Base-by-base conservation (phyloP, 106 monocot species). In the Iris macrosiphon region DNA sequence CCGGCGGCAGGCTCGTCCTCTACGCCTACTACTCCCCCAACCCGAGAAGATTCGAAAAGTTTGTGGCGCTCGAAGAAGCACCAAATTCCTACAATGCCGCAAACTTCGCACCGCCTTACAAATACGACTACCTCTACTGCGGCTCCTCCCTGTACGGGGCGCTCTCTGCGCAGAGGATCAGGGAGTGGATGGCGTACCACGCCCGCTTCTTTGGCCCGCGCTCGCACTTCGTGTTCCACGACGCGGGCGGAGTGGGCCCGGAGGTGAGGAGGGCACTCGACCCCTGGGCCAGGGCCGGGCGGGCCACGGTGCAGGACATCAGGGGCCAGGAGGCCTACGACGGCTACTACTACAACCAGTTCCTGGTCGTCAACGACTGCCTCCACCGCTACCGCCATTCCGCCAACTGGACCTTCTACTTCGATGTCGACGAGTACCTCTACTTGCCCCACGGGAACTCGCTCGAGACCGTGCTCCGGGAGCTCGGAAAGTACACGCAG, bases 291-390 rank as follows among this genome's bases (percentile, higher is more conserved):
- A 71, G 71, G 71, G 16, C 33, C 25, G 81, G 81, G 21, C 7
- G 50, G 8, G 70, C 71, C 23, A 87, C 74, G 11, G 38, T 87
- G n/a, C 76, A 87, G 55, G 87, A 87, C 45, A 61, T 87, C 14
- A 51, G 77, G 35, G 87, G 64, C 32, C 77, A 81, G 57, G 87
- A 71, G 67, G 41, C 60, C 58, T 81, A 60, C n/a, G 87, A 87
- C 51, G 87, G 87, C 24, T 87, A 87, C 59, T 87, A 87, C 73
- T 68, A 87, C 32, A 87, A 87, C 74, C 87, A 87, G 63, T 87
- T 87, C 59, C 23, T 87, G 66, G 74, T 87, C 13, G 74, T 81
- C 7, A 87, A 87, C 21, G 87, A 87, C 18, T 87, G 87, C 59
- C 52, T 87, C 57, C 77, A 87, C 34, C 59, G 81, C 16, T 78